A percentile compares a stretch with the other conserved stretches of the same genome.
phyloP scores from a whole-genome alignment of 164 flowering plant genomes.

The Santalum album region DNA sequence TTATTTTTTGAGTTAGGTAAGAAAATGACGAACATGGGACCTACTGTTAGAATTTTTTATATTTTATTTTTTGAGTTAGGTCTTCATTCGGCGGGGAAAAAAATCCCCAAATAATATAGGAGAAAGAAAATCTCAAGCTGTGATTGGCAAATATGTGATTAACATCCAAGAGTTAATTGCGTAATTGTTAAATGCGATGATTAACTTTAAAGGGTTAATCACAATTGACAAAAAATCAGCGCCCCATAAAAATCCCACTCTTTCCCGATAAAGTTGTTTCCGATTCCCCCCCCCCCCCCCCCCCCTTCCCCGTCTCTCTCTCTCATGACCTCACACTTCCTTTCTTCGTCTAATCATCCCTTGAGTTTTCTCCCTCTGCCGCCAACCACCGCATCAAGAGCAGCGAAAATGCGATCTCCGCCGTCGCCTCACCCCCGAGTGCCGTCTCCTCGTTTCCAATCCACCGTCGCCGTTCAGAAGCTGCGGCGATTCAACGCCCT shows the following conservation, averaged over 20 bases:
- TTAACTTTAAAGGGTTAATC: no score
- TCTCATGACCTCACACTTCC: not conserved
- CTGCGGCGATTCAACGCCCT: constrained; percentile 67
- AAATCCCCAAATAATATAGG: no score
- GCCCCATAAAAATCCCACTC: not conserved
- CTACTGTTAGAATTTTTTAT: no score
- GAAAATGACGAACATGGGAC: no score
- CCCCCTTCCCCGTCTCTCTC: not conserved
- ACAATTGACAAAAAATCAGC: no score
- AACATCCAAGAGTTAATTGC: no score
- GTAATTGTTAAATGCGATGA: no score
- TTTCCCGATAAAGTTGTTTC: not conserved
- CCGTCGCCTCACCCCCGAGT: constrained; percentile 14
- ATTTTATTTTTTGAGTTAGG: no score
- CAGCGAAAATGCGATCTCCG: constrained; percentile 33
- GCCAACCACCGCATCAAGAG: not conserved
- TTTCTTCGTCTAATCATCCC: not conserved
- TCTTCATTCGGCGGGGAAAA: no score
- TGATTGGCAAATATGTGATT: no score
- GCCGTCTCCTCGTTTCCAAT: constrained; percentile 35
- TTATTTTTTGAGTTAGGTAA: no score
- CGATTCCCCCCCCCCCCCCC: constrained; percentile 23
- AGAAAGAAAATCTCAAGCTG: no score
- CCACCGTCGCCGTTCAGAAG: constrained; percentile 67
- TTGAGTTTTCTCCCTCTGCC: not conserved